phyloP scores from a whole-genome alignment of 805 yeast species.

The Gaillardinia entomophila region DNA sequence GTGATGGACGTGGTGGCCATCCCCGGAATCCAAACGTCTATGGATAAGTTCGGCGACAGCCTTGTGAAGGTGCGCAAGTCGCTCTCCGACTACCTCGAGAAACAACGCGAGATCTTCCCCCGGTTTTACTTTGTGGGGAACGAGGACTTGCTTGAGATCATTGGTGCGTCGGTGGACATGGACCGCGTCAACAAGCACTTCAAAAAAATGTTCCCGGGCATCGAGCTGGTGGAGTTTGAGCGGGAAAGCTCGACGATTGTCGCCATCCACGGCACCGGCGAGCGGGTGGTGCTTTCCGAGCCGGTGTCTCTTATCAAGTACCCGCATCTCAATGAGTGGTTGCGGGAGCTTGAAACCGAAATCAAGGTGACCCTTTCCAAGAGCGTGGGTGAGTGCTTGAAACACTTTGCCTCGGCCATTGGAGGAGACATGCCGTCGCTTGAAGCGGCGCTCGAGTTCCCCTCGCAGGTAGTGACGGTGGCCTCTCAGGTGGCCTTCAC shows the following conservation, averaged over 20 bases:
- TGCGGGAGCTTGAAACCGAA: slow-evolving; percentile 50
- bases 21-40: slow-evolving; percentile 39
- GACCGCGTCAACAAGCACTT: slow-evolving; percentile 51
- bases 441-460: slow-evolving; percentile 18
- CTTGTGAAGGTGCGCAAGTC: slow-evolving; percentile 57
- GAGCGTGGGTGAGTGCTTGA: slow-evolving; percentile 23
- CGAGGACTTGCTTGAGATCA: slow-evolving; percentile 77
- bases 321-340: slow-evolving; percentile 55
- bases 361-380: slow-evolving; percentile 44
- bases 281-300: slow-evolving; percentile 36
- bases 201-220: slow-evolving; percentile 67
- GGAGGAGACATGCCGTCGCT: slow-evolving; percentile 1
- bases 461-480: slow-evolving; percentile 54
- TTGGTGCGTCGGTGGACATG: slow-evolving; percentile 58
- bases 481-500: slow-evolving; percentile 59
- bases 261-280: slow-evolving; percentile 45
- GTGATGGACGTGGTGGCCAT: slow-evolving; percentile 53
- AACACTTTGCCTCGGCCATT: slow-evolving; percentile 1
- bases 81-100: slow-evolving; percentile 71
- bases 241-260: slow-evolving; percentile 25
- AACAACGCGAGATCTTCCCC: slow-evolving; percentile 71
- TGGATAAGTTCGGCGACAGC: slow-evolving; percentile 52
- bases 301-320: slow-evolving; percentile 40
- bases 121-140: slow-evolving; percentile 86
- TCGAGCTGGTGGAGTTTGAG: slow-evolving; percentile 38